Evolutionary conservation across 2,329 filamentous ascomycete species (phyloP).

Genomic region (Ophiocordyceps camponoti-floridani): DNA sequence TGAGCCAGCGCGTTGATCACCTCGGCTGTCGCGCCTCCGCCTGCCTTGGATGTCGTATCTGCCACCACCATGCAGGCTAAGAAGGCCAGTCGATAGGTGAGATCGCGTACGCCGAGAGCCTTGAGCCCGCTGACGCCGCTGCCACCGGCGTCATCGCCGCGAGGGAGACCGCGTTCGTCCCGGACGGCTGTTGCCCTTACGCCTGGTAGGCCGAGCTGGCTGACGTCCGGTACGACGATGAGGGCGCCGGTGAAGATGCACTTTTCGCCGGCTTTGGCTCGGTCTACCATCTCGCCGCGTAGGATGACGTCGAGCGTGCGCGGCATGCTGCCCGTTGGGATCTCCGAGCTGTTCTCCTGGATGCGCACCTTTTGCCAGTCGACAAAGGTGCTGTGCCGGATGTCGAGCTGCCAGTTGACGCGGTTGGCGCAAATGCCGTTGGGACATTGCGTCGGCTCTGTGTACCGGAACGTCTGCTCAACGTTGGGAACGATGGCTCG

Average conservation of each 20-base stretch:
- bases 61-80: conserved; percentile 90
- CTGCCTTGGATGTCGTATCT: conserved; percentile 57
- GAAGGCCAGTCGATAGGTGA: conserved; percentile 94
- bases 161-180: conserved; percentile 56
- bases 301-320: conserved; percentile 94
- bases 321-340: conserved; percentile 96
- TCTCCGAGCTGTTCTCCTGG: conserved; percentile 96
- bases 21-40: conserved; percentile 52
- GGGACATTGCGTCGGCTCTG: conserved; percentile 88
- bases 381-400: conserved; percentile 90
- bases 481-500: conserved; percentile 73
- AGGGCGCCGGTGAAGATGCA: conserved; percentile 94
- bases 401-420: conserved; percentile 88
- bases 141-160: conserved; percentile 66
- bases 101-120: conserved; percentile 78
- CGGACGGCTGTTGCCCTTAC: conserved; percentile 66
- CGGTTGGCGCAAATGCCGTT: conserved; percentile 79
- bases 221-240: conserved; percentile 94
- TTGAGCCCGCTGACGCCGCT: conserved; percentile 78
- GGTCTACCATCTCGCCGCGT: conserved; percentile 90
- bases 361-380: conserved; percentile 99
- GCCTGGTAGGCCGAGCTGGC: conserved; percentile 81
- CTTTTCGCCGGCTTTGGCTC: conserved; percentile 93
- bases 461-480: conserved; percentile 95
- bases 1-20: conserved; percentile 65